Percentiles rank a stretch among this genome's conserved stretches.
Evolutionary conservation across 768 basidiomycete species (phyloP).

Genomic region (Chalciporus piperatus): DNA sequence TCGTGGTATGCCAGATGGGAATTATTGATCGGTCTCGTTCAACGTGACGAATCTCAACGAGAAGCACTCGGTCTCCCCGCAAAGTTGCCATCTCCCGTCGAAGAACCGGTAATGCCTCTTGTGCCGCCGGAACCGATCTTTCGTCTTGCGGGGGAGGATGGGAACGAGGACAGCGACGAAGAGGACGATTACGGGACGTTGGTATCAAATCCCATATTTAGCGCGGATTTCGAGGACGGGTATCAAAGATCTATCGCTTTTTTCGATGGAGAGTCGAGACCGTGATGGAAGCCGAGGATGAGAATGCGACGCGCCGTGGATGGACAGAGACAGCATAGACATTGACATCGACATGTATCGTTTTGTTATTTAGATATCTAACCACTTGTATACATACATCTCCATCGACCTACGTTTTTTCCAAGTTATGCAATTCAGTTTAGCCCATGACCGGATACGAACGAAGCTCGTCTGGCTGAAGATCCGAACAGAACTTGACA

Average conservation of each 20-base stretch:
- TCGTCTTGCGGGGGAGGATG: conserved; percentile 23
- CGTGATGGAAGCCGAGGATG: not conserved
- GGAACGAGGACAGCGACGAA: conserved; percentile 20
- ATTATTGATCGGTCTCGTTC: conserved; percentile 44
- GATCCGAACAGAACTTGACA: too few species aligned
- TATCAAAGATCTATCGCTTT: conserved; percentile 27
- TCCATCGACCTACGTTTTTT: too few species aligned
- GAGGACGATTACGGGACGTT: conserved; percentile 29
- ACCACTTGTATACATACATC: not conserved
- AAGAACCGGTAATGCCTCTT: not conserved
- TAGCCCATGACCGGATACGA: too few species aligned
- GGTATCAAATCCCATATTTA: conserved; percentile 16
- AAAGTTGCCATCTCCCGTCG: not conserved
- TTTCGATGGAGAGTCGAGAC: conserved; percentile 14
- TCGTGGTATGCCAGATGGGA: conserved; percentile 58
- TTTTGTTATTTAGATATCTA: conserved; percentile 15
- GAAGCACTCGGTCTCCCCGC: not conserved
- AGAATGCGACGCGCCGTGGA: not conserved
- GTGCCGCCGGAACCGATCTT: conserved; percentile 11
- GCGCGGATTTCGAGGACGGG: conserved; percentile 21
- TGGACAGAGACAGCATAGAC: not conserved
- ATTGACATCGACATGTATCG: not conserved
- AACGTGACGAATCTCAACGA: conserved; percentile 24
- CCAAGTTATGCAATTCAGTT: too few species aligned
- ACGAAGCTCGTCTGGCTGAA: too few species aligned